Conservation (phyloP, 495 filamentous ascomycete genomes). For the Trypethelium eluteriae region DNA sequence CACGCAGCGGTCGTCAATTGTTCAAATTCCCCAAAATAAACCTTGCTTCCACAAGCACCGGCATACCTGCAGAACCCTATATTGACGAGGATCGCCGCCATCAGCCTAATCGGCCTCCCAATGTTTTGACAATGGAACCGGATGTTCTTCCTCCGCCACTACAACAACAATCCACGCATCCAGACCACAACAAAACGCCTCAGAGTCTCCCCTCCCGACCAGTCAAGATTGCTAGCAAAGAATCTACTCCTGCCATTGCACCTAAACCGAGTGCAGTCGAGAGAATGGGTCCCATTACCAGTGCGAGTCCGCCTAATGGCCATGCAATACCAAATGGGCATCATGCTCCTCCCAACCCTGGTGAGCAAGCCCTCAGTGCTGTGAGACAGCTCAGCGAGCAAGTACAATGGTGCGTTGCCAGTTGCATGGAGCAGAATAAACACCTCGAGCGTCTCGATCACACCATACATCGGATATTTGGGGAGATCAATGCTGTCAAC, state of each 20-base stretch:
- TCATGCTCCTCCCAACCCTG: slow-evolving; percentile 2
- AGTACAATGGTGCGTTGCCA: slow-evolving; percentile 11
- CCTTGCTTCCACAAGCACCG: slow-evolving; percentile 2
- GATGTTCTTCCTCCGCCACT: background rate
- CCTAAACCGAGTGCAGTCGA: background rate
- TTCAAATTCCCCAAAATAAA: slow-evolving; percentile 6
- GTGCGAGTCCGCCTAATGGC: slow-evolving; percentile 9
- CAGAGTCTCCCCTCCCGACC: slow-evolving; percentile 2
- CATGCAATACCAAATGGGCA: slow-evolving; percentile 3
- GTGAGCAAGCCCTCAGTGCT: slow-evolving; percentile 3
- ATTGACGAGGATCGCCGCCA: slow-evolving; percentile 6
- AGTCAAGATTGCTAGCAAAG: slow-evolving; percentile 8
- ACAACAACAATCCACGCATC: background rate
- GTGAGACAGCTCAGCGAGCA: slow-evolving; percentile 6
- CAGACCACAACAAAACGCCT: background rate
- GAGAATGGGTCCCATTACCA: slow-evolving; percentile 8
- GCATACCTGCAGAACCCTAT: slow-evolving; percentile 9
- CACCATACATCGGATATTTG: background rate
- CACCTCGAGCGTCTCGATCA: slow-evolving; percentile 9
- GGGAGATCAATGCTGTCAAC: background rate
- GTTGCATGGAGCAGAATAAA: slow-evolving; percentile 8
- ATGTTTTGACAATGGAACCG: slow-evolving; percentile 7
- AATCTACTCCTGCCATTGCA: slow-evolving; percentile 8
- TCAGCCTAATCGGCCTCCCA: background rate
- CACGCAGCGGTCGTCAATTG: slow-evolving; percentile 4